phyloP scores from a whole-genome alignment of 2,329 filamentous ascomycete species.

The Sporothrix dimorphospora region DNA sequence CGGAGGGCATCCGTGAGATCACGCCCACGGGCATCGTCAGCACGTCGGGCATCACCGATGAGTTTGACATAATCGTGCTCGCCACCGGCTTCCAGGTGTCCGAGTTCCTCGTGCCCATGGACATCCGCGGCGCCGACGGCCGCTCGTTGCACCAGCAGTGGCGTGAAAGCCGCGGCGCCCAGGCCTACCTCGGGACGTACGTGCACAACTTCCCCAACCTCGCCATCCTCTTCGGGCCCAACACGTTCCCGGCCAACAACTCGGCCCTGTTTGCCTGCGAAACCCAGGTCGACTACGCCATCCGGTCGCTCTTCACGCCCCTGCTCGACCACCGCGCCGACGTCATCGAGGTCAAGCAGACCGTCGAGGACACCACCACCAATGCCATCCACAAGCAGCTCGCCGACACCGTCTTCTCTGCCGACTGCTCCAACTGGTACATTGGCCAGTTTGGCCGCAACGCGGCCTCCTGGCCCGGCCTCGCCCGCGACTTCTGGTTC shows the following conservation, averaged over 20 bases:
- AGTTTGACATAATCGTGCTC: constrained; percentile 49
- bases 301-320: not conserved
- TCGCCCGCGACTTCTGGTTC: constrained; percentile 39
- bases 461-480: constrained; percentile 42
- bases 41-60: constrained; percentile 45
- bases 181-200: constrained; percentile 40
- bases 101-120: constrained; percentile 38
- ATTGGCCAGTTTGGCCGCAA: constrained; percentile 45
- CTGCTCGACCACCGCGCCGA: constrained; percentile 32
- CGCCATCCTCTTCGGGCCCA: constrained; percentile 37
- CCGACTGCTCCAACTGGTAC: constrained; percentile 49
- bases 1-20: not conserved
- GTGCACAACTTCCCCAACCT: constrained; percentile 42
- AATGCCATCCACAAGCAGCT: constrained; percentile 41
- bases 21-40: constrained; percentile 31
- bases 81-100: constrained; percentile 48
- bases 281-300: not conserved
- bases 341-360: constrained; percentile 43
- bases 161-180: constrained; percentile 36
- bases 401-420: constrained; percentile 42
- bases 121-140: constrained; percentile 37
- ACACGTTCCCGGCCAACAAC: constrained; percentile 35
- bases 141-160: constrained; percentile 37
- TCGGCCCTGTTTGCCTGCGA: constrained; percentile 24
- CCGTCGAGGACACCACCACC: constrained; percentile 40